Conservation (phyloP, 2,329 filamentous ascomycete species). For the Nannizziopsis barbatae region DNA sequence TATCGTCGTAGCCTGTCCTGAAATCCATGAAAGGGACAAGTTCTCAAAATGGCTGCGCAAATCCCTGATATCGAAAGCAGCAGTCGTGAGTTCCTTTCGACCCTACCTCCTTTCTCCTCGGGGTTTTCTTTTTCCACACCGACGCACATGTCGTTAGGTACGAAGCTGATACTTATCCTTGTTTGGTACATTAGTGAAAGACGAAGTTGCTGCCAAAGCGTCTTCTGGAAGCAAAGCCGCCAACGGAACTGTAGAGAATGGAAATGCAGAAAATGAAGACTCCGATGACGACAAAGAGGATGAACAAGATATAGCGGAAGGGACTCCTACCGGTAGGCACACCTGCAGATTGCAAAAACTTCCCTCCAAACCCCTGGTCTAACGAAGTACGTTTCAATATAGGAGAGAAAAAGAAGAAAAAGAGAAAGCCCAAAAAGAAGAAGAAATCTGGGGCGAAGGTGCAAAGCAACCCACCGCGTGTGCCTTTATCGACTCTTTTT, state of each 20-base stretch:
- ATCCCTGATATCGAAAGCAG: not conserved
- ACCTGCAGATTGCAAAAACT: not conserved
- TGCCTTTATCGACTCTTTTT: conserved; percentile 63
- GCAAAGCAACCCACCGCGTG: conserved; percentile 67
- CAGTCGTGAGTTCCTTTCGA: not conserved
- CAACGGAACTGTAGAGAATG: conserved; percentile 30
- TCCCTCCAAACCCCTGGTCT: not conserved
- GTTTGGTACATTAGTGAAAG: conserved; percentile 27
- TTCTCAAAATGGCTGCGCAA: not conserved
- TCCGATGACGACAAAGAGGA: conserved; percentile 46
- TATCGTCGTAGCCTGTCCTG: too few relatives aligned
- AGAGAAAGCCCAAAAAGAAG: conserved; percentile 61
- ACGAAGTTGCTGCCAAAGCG: conserved; percentile 24
- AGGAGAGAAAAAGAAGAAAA: conserved; percentile 65
- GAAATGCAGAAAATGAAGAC: conserved; percentile 43
- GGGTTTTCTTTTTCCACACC: not conserved
- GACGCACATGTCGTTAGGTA: not conserved
- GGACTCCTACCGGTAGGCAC: conserved; percentile 30
- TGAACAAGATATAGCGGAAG: conserved; percentile 30
- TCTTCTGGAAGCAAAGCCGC: conserved; percentile 22
- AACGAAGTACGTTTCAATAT: not conserved
- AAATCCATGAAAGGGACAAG: too few relatives aligned
- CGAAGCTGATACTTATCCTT: not conserved
- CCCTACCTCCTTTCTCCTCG: too few relatives aligned
- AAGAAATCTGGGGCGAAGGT: conserved; percentile 50